phyloP scores from a whole-genome alignment of 2,329 filamentous ascomycete genomes.

The Hymenoscyphus scutula region DNA sequence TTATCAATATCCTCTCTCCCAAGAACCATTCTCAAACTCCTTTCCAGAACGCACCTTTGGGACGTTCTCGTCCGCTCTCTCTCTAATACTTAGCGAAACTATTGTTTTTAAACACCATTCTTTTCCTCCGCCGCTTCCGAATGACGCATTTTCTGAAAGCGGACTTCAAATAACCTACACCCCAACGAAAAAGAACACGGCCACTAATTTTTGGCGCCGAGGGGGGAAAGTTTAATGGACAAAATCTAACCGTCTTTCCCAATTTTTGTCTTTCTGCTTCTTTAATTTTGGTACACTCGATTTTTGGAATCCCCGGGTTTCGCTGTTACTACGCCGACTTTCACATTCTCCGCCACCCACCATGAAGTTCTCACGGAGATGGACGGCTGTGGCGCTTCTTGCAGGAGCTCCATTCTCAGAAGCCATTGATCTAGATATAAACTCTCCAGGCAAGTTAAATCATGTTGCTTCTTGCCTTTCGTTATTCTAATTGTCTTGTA shows the following conservation, averaged over 20 bases:
- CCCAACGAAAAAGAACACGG: neutral
- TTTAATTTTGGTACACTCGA: neutral
- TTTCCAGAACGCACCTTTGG: neutral
- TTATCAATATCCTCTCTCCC: neutral
- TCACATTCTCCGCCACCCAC: neutral
- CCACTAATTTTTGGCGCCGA: conserved; percentile 1
- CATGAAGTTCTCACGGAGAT: neutral
- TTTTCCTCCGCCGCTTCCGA: neutral
- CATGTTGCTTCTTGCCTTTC: conserved; percentile 47
- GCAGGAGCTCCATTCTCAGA: neutral
- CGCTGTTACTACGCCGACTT: neutral
- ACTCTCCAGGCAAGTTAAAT: conserved; percentile 29
- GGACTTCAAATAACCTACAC: too few relatives aligned
- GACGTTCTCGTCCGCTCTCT: neutral
- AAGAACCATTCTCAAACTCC: neutral
- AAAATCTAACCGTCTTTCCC: neutral
- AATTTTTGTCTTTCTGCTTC: neutral
- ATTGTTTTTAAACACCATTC: neutral
- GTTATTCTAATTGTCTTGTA: conserved; percentile 39
- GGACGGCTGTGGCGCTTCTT: neutral
- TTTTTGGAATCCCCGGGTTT: neutral
- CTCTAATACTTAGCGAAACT: neutral
- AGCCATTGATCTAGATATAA: conserved; percentile 4
- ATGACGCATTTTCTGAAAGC: neutral
- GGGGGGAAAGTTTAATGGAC: neutral